A percentile compares a stretch with the other conserved stretches of the same genome.
Evolutionary conservation across 2,329 filamentous ascomycete species (phyloP).

Genomic region (Arthrobotrys iridis): DNA sequence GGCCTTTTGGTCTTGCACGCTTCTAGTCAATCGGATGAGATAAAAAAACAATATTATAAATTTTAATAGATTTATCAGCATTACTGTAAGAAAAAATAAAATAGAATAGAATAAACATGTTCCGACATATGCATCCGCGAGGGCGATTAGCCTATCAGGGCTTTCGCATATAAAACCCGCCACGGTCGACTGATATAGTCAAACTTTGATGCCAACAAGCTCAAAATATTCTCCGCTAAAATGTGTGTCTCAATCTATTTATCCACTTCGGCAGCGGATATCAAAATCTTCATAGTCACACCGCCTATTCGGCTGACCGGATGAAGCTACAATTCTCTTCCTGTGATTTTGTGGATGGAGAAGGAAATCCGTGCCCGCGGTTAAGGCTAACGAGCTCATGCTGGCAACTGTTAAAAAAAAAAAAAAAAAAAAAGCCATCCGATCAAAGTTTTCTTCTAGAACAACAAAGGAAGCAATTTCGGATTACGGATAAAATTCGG

Average conservation of each 20-base stretch:
- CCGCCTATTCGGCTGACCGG: conserved; percentile 25
- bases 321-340: conserved; percentile 4
- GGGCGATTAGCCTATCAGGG: background rate
- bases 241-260: background rate
- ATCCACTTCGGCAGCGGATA: background rate
- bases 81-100: too few relatives aligned
- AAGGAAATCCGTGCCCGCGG: conserved; percentile 40
- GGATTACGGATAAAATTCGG: conserved; percentile 6
- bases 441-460: background rate
- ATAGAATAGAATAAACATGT: too few relatives aligned
- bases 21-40: conserved; percentile 17
- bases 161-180: background rate
- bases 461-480: background rate
- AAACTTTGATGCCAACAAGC: background rate
- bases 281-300: background rate
- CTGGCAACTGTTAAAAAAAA: background rate
- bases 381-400: background rate
- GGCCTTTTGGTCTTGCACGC: background rate
- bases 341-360: conserved; percentile 19
- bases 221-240: background rate
- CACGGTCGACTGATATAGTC: too few relatives aligned
- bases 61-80: background rate
- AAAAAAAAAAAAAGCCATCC: background rate
- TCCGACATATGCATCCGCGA: too few relatives aligned
- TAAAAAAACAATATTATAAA: background rate